Conservation (phyloP, 306 rosid species). For the Rosa chinensis region DNA sequence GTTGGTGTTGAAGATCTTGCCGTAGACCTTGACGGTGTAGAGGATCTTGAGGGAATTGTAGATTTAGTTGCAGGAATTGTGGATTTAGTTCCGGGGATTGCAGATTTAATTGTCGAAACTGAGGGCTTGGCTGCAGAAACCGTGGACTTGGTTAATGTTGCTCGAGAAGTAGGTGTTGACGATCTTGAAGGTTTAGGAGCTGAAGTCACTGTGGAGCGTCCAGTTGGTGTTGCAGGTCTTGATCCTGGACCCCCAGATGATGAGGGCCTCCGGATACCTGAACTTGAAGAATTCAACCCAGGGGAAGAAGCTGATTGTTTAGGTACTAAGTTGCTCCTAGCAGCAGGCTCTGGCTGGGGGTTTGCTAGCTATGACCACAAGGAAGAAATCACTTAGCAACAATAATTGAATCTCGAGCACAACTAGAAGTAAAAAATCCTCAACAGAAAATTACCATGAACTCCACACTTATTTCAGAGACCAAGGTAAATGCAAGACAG, state of each 20-base stretch:
- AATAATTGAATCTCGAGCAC: conserved; percentile 19
- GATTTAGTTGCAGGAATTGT: conserved; percentile 49
- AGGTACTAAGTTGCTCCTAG: conserved; percentile 55
- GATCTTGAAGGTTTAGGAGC: conserved; percentile 72
- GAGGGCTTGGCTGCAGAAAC: conserved; percentile 48
- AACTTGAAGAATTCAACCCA: conserved; percentile 64
- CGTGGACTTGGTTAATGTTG: conserved; percentile 52
- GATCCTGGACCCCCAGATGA: conserved; percentile 93
- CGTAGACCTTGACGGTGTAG: conserved; percentile 76
- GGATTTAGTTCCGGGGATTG: conserved; percentile 38
- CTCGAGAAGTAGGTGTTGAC: conserved; percentile 85
- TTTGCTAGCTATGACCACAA: conserved; percentile 69
- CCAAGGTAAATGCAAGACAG: neutral
- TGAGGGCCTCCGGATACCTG: conserved; percentile 71
- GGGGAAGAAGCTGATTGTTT: conserved; percentile 76
- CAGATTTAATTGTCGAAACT: conserved; percentile 42
- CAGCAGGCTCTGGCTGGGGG: conserved; percentile 62
- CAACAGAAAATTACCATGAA: conserved; percentile 1
- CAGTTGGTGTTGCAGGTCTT: conserved; percentile 84
- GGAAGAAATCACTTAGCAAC: conserved; percentile 32
- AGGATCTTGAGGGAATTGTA: conserved; percentile 65
- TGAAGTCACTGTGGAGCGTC: conserved; percentile 58
- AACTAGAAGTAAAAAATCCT: conserved; percentile 11
- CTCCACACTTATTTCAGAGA: conserved; percentile 11
- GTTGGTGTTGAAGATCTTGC: conserved; percentile 92